phyloP scores from a whole-genome alignment of 441 rosid genomes.

The Pelargonium fulgidum region DNA sequence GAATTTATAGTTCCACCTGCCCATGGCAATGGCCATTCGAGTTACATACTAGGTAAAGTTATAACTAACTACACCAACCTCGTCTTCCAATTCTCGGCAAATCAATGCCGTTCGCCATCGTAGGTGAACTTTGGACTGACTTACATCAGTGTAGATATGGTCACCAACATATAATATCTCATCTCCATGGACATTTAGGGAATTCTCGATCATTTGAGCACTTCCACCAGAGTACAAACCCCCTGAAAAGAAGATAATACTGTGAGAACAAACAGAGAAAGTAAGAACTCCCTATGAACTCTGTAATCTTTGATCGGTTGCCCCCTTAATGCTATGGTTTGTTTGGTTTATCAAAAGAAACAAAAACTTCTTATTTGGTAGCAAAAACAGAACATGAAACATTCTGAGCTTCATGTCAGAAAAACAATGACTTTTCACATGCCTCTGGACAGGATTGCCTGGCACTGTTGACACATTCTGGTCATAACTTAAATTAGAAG shows the following conservation, averaged over 20 bases:
- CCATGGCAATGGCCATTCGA: background rate
- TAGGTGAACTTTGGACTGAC: slow-evolving; percentile 84
- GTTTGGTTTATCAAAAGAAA: too few species aligned
- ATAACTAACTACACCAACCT: slow-evolving; percentile 38
- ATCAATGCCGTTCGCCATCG: slow-evolving; percentile 96
- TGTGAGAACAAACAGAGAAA: background rate
- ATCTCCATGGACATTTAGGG: slow-evolving; percentile 80
- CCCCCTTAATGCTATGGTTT: too few species aligned
- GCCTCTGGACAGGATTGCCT: background rate
- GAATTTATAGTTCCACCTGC: background rate
- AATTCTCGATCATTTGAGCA: slow-evolving; percentile 93
- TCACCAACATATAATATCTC: slow-evolving; percentile 93
- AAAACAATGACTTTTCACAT: background rate
- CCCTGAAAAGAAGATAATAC: slow-evolving; percentile 39
- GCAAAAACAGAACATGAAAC: background rate
- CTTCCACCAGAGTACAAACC: slow-evolving; percentile 94
- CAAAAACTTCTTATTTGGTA: background rate
- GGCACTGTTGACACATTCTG: background rate
- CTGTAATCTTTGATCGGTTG: too few species aligned
- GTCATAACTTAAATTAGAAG: too few species aligned
- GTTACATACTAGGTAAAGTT: background rate
- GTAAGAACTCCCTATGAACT: background rate
- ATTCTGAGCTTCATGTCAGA: background rate
- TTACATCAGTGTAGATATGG: slow-evolving; percentile 95
- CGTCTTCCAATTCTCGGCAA: slow-evolving; percentile 92